These are phyloP conservation scores for Lipomyces kockii DNA, from an alignment of 805 yeast genomes.

Conservation along the genomic window DNA sequence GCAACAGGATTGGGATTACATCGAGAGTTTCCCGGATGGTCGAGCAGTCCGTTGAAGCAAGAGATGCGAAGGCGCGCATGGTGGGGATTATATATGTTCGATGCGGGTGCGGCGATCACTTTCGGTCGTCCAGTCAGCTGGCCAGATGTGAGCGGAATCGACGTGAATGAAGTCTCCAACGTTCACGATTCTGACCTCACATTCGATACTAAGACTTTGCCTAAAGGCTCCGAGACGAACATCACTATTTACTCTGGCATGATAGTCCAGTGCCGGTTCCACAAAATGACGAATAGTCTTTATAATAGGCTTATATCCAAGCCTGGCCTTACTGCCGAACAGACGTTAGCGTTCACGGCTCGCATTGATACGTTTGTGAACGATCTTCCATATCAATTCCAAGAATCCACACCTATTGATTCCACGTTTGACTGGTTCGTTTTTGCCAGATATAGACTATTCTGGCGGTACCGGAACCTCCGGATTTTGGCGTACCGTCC, in stretches of 20 bases:
- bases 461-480: conserved; percentile 63
- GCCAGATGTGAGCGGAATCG: conserved; percentile 54
- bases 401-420: conserved; percentile 48
- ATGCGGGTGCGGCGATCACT: conserved; percentile 65
- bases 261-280: conserved; percentile 59
- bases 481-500: conserved; percentile 61
- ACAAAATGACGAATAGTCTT: conserved; percentile 54
- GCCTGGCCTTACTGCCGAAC: conserved; percentile 55
- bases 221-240: conserved; percentile 29
- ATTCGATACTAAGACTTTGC: conserved; percentile 39
- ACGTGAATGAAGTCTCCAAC: conserved; percentile 57
- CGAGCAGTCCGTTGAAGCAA: conserved; percentile 51
- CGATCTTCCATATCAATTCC: conserved; percentile 55
- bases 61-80: conserved; percentile 66
- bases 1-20: conserved; percentile 68
- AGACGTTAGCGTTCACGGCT: conserved; percentile 55
- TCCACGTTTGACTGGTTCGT: conserved; percentile 58
- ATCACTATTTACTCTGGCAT: conserved; percentile 66
- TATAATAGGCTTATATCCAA: conserved; percentile 55
- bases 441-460: conserved; percentile 56
- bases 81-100: conserved; percentile 71
- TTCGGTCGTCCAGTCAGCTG: conserved; percentile 67
- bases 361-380: conserved; percentile 50
- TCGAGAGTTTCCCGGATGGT: conserved; percentile 55
- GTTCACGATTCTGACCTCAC: conserved; percentile 53